Percentiles rank a stretch among this genome's conserved stretches.
phyloP scores from a whole-genome alignment of 306 rosid species.

The Trifolium repens region DNA sequence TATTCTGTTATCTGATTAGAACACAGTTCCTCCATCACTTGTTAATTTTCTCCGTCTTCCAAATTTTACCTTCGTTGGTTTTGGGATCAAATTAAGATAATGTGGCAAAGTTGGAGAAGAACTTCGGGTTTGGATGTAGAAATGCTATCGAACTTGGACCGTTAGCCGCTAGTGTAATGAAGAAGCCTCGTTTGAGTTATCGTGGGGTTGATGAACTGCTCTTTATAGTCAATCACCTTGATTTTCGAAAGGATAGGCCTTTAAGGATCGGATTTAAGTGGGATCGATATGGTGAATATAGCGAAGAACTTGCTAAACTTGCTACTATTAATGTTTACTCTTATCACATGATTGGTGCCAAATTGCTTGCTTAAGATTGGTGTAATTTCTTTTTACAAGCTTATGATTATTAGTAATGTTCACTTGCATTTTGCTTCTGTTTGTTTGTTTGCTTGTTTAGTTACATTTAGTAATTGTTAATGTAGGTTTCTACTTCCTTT shows the following conservation, averaged over 20 bases:
- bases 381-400: too few species aligned
- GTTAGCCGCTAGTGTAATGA: background rate
- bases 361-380: background rate
- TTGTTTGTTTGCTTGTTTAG: too few species aligned
- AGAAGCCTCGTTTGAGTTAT: background rate
- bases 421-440: too few species aligned
- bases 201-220: background rate
- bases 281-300: rapidly evolving
- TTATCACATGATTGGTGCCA: background rate
- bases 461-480: too few species aligned
- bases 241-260: background rate
- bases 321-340: conserved; percentile 5
- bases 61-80: background rate
- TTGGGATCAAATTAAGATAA: background rate
- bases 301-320: background rate
- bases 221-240: background rate
- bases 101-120: background rate
- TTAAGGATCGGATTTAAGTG: background rate
- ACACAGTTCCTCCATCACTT: background rate
- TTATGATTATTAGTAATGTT: too few species aligned
- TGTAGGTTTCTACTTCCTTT: too few species aligned
- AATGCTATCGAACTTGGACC: background rate
- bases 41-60: background rate
- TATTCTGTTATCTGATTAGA: too few species aligned
- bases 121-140: background rate